Base-by-base conservation (phyloP, 441 rosid genomes). In the Brassica hybrid region DNA sequence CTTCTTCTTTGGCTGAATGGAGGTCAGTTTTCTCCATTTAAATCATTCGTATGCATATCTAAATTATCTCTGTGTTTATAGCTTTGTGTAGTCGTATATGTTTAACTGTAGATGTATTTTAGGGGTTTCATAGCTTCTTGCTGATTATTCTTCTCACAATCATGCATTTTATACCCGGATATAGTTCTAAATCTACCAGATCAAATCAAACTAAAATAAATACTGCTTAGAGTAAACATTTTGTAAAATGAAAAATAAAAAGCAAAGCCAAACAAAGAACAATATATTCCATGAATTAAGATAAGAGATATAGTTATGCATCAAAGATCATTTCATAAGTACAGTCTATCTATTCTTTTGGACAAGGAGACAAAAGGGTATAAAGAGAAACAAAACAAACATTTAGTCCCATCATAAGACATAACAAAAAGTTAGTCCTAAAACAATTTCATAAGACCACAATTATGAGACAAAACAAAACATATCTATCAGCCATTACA, bases 1-100 rank as follows among this genome's bases (percentile, higher is more conserved):
- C 97, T 94, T 25, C 80, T 91, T 82, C 98, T 94, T 63, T 94
- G 97, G 98, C 97, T 94, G 83, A 94, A 91, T 81, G 97, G 97
- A 89, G 98, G 98, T 91, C 65, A 85, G 86, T 84, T 45, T 21
- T 58, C 36, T 63, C 41, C 36, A 69, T 23, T 61, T 3, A n/a
- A 4, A 17, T 45, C 1, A 16, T 25, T 43, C 19, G n/a, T 59
- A 7, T 27, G 17, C 17, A 59, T 13, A 45, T 66, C 7, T 23
- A 66, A 21, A 57, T 30, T 59, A 48, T 43, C 6, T 23, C 27
- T 52, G 32, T n/a, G 13, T 34, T 56, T 54, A 12, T 66, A 9
- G 19, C 13, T 32, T 0, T 38, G 9, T 67, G n/a, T 11, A 32
- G 52, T 48, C 13, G 16, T 63, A 52, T 27, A 63, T 8, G 52